Evolutionary conservation across 805 yeast species (phyloP), one percentile per base, ranked within the genome.

Genomic region (Ogataea dorogensis): DNA sequence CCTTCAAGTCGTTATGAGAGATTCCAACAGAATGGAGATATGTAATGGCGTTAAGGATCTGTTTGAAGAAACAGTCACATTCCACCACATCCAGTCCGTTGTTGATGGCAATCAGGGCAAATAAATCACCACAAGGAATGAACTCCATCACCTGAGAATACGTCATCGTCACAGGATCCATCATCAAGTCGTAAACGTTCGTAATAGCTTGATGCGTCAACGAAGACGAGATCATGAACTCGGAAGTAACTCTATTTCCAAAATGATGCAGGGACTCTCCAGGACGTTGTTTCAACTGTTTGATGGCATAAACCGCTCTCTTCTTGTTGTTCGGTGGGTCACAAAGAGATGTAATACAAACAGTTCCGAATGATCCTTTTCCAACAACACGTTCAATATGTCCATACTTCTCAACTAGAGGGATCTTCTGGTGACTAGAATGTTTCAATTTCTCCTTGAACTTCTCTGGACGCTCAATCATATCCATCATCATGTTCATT

Each of bases 81-180:
- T 89, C 96, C 12, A 67, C 51, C 5, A 70, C 72, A 43, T 77
- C 77, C 13, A 84, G 60, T 4, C 76, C 72, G 30, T 75, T 63
- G 0, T 73, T 65, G 17, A 73, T 64, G 15, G 73, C 60, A 34
- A 81, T 72, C 21, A 82, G 64, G 1, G 82, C 65, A 54, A 79
- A 83, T 18, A 84, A 63, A 56, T 84, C 94, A 40, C 94, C 94
- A 44, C 88, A 88, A 6, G 95, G 86, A 51, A 95, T 86, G 59
- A 81, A 91, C 63, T 93, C 98, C 97, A 93, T 88, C 36, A 93
- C 87, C 61, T 91, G 95, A 35, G 84, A 77, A 65, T 81, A 81
- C 46, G 83, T 71, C 59, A 87, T 75, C 53, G 80, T 56, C 53
- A 77, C 62, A 47, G 81, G 65, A 64, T 86, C 81, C 47, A 78